Evolutionary conservation across 805 yeast genomes (phyloP).

Genomic region (Lipomyces chichibuensis): DNA sequence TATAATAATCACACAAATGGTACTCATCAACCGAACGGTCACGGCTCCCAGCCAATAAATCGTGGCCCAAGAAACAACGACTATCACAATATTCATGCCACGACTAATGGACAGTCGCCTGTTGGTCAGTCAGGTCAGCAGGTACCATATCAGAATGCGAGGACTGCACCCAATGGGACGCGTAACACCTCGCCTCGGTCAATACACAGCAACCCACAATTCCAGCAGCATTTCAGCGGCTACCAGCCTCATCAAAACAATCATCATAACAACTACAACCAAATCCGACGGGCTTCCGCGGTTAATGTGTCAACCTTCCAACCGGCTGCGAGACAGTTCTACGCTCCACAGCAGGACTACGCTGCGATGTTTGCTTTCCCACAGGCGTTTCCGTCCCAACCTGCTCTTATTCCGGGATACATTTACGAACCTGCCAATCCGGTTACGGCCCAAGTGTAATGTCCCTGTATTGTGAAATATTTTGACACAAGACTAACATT

Average conservation of each 20-base stretch:
- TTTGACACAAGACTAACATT: neutral
- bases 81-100: constrained; percentile 10
- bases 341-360: constrained; percentile 29
- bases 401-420: constrained; percentile 23
- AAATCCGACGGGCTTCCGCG: constrained; percentile 30
- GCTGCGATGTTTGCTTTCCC: constrained; percentile 29
- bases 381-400: constrained; percentile 13
- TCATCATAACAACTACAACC: constrained; percentile 20
- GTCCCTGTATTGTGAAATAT: neutral
- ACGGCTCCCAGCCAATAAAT: constrained; percentile 6
- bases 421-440: constrained; percentile 24
- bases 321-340: constrained; percentile 24
- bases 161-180: constrained; percentile 13
- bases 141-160: constrained; percentile 2
- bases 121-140: constrained; percentile 13
- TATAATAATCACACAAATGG: constrained; percentile 18
- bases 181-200: constrained; percentile 30
- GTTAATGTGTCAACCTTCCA: constrained; percentile 26
- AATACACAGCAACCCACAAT: constrained; percentile 26
- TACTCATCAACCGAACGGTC: constrained; percentile 4
- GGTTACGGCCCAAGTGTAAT: constrained; percentile 29
- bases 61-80: constrained; percentile 17
- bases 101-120: constrained; percentile 20
- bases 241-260: constrained; percentile 23
- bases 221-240: constrained; percentile 20